Evolutionary conservation across 768 basidiomycete genomes (phyloP).

Genomic region (Lepiota brunneoincarnata): DNA sequence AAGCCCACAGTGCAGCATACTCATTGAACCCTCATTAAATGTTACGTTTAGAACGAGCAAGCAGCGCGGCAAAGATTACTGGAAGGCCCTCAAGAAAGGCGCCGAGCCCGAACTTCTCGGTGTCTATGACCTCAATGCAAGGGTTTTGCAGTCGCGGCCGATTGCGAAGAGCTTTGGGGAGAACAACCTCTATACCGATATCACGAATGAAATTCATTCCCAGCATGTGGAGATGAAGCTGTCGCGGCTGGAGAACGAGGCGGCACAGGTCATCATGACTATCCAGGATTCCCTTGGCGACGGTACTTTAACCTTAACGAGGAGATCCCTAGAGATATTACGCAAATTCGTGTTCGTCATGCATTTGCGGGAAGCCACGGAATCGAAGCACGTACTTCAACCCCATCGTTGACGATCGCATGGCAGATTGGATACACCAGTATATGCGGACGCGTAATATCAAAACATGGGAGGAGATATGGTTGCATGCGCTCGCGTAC

Average conservation of each 20-base stretch:
- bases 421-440: conserved; percentile 16
- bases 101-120: conserved; percentile 15
- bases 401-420: conserved; percentile 16
- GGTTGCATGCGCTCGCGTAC: conserved; percentile 23
- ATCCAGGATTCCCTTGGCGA: conserved; percentile 9
- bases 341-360: conserved; percentile 29
- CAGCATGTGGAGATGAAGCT: conserved; percentile 25
- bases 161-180: conserved; percentile 18
- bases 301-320: conserved; percentile 13
- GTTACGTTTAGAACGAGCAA: conserved; percentile 15
- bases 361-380: conserved; percentile 21
- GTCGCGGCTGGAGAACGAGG: conserved; percentile 22
- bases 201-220: conserved; percentile 16
- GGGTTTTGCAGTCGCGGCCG: conserved; percentile 12
- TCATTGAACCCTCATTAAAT: too few relatives aligned
- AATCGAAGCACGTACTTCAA: conserved; percentile 19
- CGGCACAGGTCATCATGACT: conserved; percentile 14
- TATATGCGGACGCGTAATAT: conserved; percentile 17
- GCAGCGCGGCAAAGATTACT: conserved; percentile 13
- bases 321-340: conserved; percentile 19
- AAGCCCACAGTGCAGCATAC: neutral
- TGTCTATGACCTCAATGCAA: conserved; percentile 15
- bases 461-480: conserved; percentile 18
- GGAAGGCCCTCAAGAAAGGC: conserved; percentile 13
- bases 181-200: conserved; percentile 22